Base-by-base conservation (phyloP, 768 basidiomycete genomes). In the Russula compacta region DNA sequence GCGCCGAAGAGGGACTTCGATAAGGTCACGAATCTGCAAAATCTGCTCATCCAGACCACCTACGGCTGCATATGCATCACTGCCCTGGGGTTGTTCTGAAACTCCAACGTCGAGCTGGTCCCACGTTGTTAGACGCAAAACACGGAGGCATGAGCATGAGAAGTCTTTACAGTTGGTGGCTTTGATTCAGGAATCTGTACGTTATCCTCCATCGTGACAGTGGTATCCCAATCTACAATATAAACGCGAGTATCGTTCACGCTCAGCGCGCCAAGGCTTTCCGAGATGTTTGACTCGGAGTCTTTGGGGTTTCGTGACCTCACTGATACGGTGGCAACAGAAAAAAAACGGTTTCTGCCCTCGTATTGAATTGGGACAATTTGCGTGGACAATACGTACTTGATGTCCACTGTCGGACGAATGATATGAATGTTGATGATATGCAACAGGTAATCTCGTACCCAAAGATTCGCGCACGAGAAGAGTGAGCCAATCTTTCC, bases 21-120 rank as follows among this genome's bases (percentile, higher is more conserved):
- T 81, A 40, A 95, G 79, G 68, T 90, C 85, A 24, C 86, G 80
- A 59, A 99, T 91, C 72, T 89, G 84, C 57, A 83, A 75, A 59
- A 99, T 95, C 70, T 97, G 94, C 66, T 84, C 84, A 68, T 85
- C 79, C 43, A 98, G 80, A 2, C 97, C 97, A 19, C 97, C 97
- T 24, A 99, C 86, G 14, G 83, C 78, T 39, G 83, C 77, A 68
- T 95, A 97, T n/a, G 88, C 85, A 59, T 84, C 77, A 42, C 74
- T 71, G 44, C 69, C 67, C 15, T 77, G 67, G 60, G 64, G 72
- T 63, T 77, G 75, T n/a, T 76, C 71, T 53, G 81, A 70, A 15
- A 76, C 73, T 72, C 79, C 83, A 63, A 35, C 64, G 62, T 64
- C 53, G 33, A 50, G 52, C 54, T 56, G 40, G n/a, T 50, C 9